Evolutionary conservation across 768 basidiomycete species (phyloP).

Genomic region (Trametes cubensis): DNA sequence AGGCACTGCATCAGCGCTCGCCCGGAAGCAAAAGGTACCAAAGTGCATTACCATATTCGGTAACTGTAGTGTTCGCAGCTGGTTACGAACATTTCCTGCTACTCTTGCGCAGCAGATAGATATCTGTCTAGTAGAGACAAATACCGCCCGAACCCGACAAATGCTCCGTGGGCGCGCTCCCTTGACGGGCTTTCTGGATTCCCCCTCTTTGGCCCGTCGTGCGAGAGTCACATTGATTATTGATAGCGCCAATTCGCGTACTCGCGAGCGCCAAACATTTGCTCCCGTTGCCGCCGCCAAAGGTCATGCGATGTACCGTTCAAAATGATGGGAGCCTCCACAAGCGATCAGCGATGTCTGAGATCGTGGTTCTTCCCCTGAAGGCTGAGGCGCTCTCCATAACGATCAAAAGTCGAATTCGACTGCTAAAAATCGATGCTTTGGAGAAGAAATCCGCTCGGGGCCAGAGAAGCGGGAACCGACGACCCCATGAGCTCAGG

Average conservation of each 20-base stretch:
- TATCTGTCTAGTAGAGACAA: background rate
- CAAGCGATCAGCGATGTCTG: slow-evolving; percentile 13
- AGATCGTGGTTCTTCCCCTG: background rate
- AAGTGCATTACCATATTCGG: slow-evolving; percentile 9
- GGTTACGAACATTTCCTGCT: background rate
- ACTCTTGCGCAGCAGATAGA: background rate
- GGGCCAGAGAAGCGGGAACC: no score
- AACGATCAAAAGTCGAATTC: background rate
- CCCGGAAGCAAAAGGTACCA: background rate
- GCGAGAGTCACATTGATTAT: background rate
- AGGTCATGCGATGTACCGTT: slow-evolving; percentile 9
- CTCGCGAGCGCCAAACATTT: background rate
- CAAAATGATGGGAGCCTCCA: background rate
- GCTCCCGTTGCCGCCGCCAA: slow-evolving; percentile 3
- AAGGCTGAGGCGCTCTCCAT: background rate
- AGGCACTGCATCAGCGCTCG: slow-evolving; percentile 17
- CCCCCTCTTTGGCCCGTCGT: background rate
- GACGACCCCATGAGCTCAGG: no score
- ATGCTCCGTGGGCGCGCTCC: no score
- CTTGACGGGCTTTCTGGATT: no score
- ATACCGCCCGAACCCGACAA: background rate
- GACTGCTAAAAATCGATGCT: background rate
- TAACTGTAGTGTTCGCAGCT: slow-evolving; percentile 14
- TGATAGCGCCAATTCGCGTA: background rate
- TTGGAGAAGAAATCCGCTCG: background rate